A percentile compares a stretch with the other conserved stretches of the same genome.
These are phyloP conservation scores for Dactylellina parvicollis DNA, from an alignment of 2,329 filamentous ascomycete species.

Conservation along the genomic window DNA sequence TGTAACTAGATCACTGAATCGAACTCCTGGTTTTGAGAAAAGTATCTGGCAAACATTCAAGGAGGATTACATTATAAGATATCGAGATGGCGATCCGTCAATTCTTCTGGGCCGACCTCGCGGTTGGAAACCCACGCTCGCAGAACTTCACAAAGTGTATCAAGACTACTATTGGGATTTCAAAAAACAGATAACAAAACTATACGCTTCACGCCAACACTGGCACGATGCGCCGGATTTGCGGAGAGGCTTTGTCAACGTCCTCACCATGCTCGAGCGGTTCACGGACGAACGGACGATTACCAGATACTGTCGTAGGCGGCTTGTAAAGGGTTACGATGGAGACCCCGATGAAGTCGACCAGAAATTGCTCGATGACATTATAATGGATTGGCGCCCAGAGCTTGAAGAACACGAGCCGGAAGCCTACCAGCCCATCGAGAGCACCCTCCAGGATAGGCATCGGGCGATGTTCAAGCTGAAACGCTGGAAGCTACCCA, in stretches of 20 bases:
- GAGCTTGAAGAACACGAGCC: conserved; percentile 25
- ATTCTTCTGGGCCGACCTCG: conserved; percentile 27
- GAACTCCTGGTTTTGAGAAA: conserved; percentile 13
- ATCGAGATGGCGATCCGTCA: conserved; percentile 30
- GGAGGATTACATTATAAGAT: conserved; percentile 20
- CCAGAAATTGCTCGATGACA: conserved; percentile 5
- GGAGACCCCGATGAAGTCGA: neutral
- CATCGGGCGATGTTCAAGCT: neutral
- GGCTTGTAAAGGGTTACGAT: neutral
- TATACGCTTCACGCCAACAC: conserved; percentile 16
- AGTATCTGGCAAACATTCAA: conserved; percentile 48
- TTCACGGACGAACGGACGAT: conserved; percentile 8
- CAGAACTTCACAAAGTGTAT: conserved; percentile 35
- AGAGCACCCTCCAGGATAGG: conserved; percentile 15
- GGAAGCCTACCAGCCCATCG: conserved; percentile 9
- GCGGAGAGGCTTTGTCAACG: conserved; percentile 16
- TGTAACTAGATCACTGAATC: conserved; percentile 4
- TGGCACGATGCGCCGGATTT: conserved; percentile 38
- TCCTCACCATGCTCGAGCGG: conserved; percentile 21
- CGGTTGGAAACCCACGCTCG: conserved; percentile 24
- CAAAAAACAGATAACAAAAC: conserved; percentile 1
- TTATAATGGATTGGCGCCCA: conserved; percentile 13
- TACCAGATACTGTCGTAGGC: conserved; percentile 5
- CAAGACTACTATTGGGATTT: conserved; percentile 15
- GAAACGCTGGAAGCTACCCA: conserved; percentile 9